Percentiles rank a stretch among this genome's conserved stretches.
Evolutionary conservation across 257 asterid species (phyloP).

Genomic region (Solanum chilense): DNA sequence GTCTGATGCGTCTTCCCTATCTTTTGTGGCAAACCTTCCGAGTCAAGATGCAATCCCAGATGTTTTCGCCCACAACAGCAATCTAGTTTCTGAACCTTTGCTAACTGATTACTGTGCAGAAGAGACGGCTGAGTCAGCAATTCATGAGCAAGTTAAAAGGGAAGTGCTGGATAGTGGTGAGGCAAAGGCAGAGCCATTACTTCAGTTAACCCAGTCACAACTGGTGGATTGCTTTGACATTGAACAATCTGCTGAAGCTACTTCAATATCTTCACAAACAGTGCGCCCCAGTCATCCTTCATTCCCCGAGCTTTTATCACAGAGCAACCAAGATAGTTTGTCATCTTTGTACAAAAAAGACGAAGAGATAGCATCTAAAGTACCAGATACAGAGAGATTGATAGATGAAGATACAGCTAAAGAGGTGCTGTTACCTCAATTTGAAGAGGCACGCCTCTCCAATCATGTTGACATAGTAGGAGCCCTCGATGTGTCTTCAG

Average conservation of each 20-base stretch:
- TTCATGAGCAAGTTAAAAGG: background rate
- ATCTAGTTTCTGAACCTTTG: background rate
- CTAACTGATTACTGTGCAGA: background rate
- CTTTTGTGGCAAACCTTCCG: conserved; percentile 7
- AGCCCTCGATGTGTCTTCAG: conserved; percentile 3
- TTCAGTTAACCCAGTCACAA: background rate
- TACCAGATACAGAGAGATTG: conserved; percentile 13
- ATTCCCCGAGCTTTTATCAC: background rate
- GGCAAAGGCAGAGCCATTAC: background rate
- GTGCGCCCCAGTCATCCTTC: background rate
- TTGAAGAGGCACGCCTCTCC: conserved; percentile 11
- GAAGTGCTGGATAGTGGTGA: background rate
- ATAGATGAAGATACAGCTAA: conserved; percentile 4
- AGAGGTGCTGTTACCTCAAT: conserved; percentile 14
- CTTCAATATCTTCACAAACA: background rate
- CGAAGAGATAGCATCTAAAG: conserved; percentile 11
- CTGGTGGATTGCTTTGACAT: background rate
- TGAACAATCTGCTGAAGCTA: background rate
- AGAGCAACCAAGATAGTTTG: conserved; percentile 1
- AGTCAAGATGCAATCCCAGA: conserved; percentile 1
- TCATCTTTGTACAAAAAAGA: conserved; percentile 20
- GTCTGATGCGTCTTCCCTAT: conserved; percentile 6
- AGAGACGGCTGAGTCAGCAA: background rate
- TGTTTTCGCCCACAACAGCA: background rate
- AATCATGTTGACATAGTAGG: conserved; percentile 17